A percentile compares a stretch with the other conserved stretches of the same genome.
These are phyloP conservation scores for Leccinum olivaceopallidum DNA, from an alignment of 768 basidiomycete genomes.

Conservation along the genomic window DNA sequence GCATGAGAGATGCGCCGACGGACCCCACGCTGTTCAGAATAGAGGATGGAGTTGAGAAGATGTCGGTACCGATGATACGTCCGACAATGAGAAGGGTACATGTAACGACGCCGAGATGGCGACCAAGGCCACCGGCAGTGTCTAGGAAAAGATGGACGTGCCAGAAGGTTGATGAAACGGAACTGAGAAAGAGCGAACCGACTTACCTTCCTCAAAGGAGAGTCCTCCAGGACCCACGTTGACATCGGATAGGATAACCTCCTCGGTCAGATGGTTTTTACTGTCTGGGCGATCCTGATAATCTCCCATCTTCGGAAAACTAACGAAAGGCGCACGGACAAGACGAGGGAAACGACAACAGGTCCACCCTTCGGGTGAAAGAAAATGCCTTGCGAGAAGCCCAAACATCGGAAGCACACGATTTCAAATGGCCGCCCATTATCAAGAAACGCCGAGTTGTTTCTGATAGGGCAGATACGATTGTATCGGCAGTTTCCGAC, in stretches of 20 bases:
- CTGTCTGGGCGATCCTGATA: background rate
- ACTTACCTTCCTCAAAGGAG: constrained; percentile 48
- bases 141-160: constrained; percentile 29
- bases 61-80: constrained; percentile 57
- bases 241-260: constrained; percentile 5
- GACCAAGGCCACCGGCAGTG: constrained; percentile 54
- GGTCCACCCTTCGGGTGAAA: background rate
- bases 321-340: constrained; percentile 8
- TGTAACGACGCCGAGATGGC: constrained; percentile 53
- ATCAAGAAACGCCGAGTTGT: background rate
- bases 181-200: background rate
- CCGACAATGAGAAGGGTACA: constrained; percentile 59
- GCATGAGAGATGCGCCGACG: constrained; percentile 58
- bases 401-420: background rate
- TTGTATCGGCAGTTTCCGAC: background rate
- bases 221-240: constrained; percentile 42
- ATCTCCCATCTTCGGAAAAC: background rate
- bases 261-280: background rate
- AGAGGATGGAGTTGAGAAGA: constrained; percentile 60
- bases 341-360: background rate
- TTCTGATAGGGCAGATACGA: background rate
- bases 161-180: background rate
- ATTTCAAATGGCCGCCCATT: background rate
- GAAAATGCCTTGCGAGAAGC: background rate
- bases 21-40: constrained; percentile 58